These are phyloP conservation scores for Euphrasia confusa DNA, from an alignment of 257 asterid genomes.

Conservation along the genomic window DNA sequence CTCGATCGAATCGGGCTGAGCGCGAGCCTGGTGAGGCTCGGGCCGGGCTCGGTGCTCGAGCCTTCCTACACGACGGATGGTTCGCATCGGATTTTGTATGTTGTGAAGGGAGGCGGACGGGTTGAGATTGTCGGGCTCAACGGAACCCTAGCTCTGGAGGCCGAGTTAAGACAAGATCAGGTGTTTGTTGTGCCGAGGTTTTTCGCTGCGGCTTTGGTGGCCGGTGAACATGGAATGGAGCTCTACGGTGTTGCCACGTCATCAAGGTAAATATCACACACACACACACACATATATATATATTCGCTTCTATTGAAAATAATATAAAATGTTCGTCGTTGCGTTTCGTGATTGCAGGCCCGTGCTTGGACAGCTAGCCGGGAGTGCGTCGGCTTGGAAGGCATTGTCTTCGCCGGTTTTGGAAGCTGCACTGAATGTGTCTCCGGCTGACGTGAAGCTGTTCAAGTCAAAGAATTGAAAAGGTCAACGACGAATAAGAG, in stretches of 20 bases:
- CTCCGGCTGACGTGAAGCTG: constrained; percentile 5
- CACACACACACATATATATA: too few species aligned
- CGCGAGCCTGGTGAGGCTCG: constrained; percentile 26
- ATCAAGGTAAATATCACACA: constrained; percentile 31
- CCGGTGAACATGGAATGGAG: constrained; percentile 38
- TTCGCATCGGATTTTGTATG: constrained; percentile 25
- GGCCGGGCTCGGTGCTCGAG: constrained; percentile 8
- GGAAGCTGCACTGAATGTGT: constrained; percentile 30
- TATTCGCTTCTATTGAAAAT: background rate
- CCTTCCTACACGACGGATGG: constrained; percentile 31
- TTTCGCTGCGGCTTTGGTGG: constrained; percentile 26
- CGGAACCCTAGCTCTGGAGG: constrained; percentile 34
- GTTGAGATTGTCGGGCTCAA: constrained; percentile 32
- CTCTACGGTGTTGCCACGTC: constrained; percentile 30
- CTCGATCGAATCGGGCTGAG: constrained; percentile 29
- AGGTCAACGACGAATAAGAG: background rate
- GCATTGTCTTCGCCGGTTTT: constrained; percentile 32
- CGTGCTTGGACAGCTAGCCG: constrained; percentile 22
- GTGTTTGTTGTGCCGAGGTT: constrained; percentile 40
- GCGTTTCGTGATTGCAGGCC: constrained; percentile 27
- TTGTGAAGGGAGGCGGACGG: constrained; percentile 32
- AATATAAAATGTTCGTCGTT: background rate
- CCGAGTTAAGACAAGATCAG: constrained; percentile 25
- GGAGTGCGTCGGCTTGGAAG: constrained; percentile 29
- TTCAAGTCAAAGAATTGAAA: constrained; percentile 27